A percentile compares a stretch with the other conserved stretches of the same genome.
Evolutionary conservation across 176 grass and related monocot genomes (phyloP).

Genomic region (Puccinellia tenuiflora): DNA sequence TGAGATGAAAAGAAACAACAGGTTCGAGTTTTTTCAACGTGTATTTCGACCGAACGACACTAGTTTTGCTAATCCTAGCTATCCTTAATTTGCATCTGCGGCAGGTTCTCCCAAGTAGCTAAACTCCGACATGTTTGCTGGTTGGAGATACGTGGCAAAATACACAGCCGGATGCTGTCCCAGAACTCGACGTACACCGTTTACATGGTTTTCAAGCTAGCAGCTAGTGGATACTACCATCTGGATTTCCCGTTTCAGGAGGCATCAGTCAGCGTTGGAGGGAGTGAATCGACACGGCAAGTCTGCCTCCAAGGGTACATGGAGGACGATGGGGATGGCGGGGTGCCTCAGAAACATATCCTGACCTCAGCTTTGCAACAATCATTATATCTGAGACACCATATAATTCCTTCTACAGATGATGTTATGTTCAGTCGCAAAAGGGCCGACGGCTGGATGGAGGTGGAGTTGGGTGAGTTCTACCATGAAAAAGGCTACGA

Average conservation of each 20-base stretch:
- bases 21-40: background rate
- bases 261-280: too few relatives aligned
- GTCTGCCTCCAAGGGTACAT: background rate
- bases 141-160: background rate
- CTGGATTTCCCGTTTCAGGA: background rate
- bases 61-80: background rate
- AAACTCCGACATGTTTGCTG: background rate
- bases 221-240: background rate
- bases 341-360: background rate
- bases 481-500: slow-evolving; percentile 23
- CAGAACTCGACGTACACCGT: background rate
- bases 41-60: background rate
- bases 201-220: background rate
- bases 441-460: slow-evolving; percentile 23
- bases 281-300: too few relatives aligned
- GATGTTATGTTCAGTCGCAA: background rate
- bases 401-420: too few relatives aligned
- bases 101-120: background rate
- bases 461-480: slow-evolving; percentile 47
- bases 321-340: background rate
- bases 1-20: background rate
- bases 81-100: background rate
- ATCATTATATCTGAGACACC: too few relatives aligned
- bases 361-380: too few relatives aligned
- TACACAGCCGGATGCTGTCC: background rate